Base-by-base conservation (phyloP, 83 land plant species). In the Picea mariana region DNA sequence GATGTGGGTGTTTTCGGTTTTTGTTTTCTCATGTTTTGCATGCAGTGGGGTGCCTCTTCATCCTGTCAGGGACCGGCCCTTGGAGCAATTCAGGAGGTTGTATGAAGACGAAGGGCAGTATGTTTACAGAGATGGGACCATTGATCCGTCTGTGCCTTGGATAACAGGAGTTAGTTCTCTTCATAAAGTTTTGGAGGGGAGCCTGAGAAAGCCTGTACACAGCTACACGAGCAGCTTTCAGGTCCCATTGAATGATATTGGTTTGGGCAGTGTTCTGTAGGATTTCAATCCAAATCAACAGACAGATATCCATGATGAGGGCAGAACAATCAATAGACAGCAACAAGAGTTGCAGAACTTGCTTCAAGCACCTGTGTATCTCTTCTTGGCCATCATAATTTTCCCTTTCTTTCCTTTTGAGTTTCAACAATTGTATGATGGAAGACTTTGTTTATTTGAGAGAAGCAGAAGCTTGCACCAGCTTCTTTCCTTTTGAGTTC, bases 61-160 rank as follows among this genome's bases (percentile, higher is more conserved):
- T 65, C 81, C 81, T 23, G 73, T 65, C 6, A 80, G 55, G n/a
- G 81, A 77, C 49, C 21, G 81, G 49, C 72, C 84, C 18, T 31
- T 85, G 87, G 78, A 75, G 42, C 84, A 82, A 31, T 65, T 71
- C 62, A 63, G 79, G n/a, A 47, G 79, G 9, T 65, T 81, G 79
- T 60, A 81, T 4, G 88, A 83, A 4, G 88, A 86, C 3, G 90
- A 81, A 64, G 68, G 85, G 23, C 75, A 80, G 12, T 83, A 85
- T 78, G 85, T 85, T 49, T 88, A 83, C 88, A 76, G 88, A 38
- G 90, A 88, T 27, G 90, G 90, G 62, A 85, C 90, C 27, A 21
- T 81, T 18, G 90, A 88, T 21, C 85, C 65, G 31, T 24, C 77
- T 9, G 63, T 82, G 11, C 27, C 77, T 80, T 83, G 81, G 81